A percentile compares a stretch with the other conserved stretches of the same genome.
These are phyloP conservation scores for Fusarium compactum DNA, from an alignment of 2,329 filamentous ascomycete genomes.

Conservation along the genomic window DNA sequence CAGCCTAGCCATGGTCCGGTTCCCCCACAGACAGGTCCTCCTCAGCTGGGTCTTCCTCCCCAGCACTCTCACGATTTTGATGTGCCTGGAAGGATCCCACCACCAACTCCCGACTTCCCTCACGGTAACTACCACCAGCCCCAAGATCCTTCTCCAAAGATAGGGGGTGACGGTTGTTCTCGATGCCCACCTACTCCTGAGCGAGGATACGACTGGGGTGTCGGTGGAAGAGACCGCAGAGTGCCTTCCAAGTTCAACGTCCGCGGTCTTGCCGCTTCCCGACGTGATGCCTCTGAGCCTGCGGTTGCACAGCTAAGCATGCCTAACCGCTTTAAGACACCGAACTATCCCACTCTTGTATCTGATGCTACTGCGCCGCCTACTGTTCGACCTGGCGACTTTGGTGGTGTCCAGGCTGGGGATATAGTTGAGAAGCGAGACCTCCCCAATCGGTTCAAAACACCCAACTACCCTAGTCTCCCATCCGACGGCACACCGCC, in stretches of 20 bases:
- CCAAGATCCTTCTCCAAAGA: no score
- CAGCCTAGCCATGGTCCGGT: neutral
- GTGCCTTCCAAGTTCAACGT: neutral
- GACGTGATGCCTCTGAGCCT: neutral
- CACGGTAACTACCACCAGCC: neutral
- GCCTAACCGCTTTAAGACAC: neutral
- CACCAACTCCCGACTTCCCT: neutral
- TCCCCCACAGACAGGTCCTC: neutral
- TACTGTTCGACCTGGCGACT: no score
- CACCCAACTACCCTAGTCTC: neutral
- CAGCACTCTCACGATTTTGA: neutral
- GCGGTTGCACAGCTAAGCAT: neutral
- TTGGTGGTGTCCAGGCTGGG: no score
- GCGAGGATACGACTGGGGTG: neutral
- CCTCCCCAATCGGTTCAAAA: neutral
- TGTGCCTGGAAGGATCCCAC: neutral
- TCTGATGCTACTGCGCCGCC: no score
- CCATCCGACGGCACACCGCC: neutral
- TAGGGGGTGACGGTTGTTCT: neutral
- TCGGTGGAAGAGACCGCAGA: no score
- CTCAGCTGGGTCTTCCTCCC: neutral
- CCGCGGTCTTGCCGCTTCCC: neutral
- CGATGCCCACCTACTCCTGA: fast-evolving
- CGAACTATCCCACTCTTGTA: neutral
- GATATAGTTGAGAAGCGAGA: no score